Base-by-base conservation (phyloP, 2,329 filamentous ascomycete species). In the Aspergillus cejpii region DNA sequence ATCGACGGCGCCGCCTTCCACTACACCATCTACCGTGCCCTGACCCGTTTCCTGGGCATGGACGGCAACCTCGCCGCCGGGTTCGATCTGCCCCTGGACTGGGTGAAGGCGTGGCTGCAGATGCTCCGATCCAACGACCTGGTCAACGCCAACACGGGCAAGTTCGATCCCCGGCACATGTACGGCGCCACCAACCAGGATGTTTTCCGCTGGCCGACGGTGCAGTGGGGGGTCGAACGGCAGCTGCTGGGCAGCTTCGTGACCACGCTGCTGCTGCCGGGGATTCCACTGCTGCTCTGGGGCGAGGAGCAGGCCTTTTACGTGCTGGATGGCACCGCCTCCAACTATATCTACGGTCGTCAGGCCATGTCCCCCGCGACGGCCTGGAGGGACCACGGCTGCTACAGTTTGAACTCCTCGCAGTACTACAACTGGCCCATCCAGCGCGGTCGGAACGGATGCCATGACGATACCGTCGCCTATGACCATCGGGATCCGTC, bases 281-380 rank as follows among this genome's bases (percentile, higher is more conserved):
- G 79, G n/a, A 77, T 81, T 21, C 77, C 80, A 0, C 59, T 79
- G 23, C 62, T 81, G 8, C 71, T 75, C 14, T 83, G 78, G 75
- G 80, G 80, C 14, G 80, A 83, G 55, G 80, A 83, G 56, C 80
- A 83, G 62, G 75, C 74, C 0, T 79, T 78, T 46, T 83, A 83
- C 51, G 63, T 80, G 1, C 65, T 83, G 1, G 80, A 83, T 57
- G 81, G 76, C 47, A 81, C 79, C 1, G 79, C 79, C 3, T 65
- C 67, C 44, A 82, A 83, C 53, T 83, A 83, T 55, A 72, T 83
- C 26, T 83, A 78, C 55, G 80, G 80, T 15, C 74, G 80, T 53
- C 76, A 79, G 55, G 65, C 80, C 1, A 81, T 83, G 73, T 74
- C 75, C 5, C 72, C 78, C 2, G 70, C 77, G 1, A 73, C 73